phyloP scores from a whole-genome alignment of 2,329 filamentous ascomycete genomes.

The Epichloe festucae region DNA sequence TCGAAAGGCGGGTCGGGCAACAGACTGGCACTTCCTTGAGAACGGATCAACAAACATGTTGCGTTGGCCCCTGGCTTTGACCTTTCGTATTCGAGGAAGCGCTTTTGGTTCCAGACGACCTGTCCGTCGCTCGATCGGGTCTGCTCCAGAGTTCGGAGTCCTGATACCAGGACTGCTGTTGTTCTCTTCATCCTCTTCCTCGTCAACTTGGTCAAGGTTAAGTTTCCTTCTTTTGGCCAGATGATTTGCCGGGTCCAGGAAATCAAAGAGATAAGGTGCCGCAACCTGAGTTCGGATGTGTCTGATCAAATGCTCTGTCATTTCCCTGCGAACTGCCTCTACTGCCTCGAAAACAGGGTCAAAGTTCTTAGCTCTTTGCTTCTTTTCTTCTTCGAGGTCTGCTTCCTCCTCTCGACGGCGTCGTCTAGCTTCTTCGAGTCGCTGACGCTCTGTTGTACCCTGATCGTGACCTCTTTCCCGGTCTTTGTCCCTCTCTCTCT shows the following conservation, averaged over 20 bases:
- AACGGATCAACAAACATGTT: conserved; percentile 57
- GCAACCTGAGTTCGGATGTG: conserved; percentile 84
- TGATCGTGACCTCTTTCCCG: conserved; percentile 4
- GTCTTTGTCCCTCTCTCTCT: conserved; percentile 1
- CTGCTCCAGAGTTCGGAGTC: conserved; percentile 51
- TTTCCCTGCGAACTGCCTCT: conserved; percentile 63
- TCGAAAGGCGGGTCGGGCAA: conserved; percentile 50
- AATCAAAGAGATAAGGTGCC: conserved; percentile 65
- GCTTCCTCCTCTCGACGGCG: conserved; percentile 59
- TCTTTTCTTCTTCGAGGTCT: conserved; percentile 83
- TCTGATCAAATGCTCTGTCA: conserved; percentile 75
- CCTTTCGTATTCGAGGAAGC: conserved; percentile 64
- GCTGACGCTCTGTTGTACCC: conserved; percentile 23
- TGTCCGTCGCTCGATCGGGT: conserved; percentile 48
- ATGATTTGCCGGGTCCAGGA: conserved; percentile 72
- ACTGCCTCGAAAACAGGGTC: conserved; percentile 83
- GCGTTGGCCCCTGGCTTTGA: conserved; percentile 40
- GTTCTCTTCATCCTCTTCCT: conserved; percentile 42
- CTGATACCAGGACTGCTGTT: conserved; percentile 49
- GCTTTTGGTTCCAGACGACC: conserved; percentile 44
- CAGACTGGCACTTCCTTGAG: conserved; percentile 47
- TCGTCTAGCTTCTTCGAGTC: conserved; percentile 53
- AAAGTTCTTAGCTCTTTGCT: conserved; percentile 71
- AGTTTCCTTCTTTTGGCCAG: conserved; percentile 65
- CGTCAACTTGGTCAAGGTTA: conserved; percentile 58